These are phyloP conservation scores for Aureobasidium lini DNA, from an alignment of 2,329 filamentous ascomycete genomes.

Conservation along the genomic window DNA sequence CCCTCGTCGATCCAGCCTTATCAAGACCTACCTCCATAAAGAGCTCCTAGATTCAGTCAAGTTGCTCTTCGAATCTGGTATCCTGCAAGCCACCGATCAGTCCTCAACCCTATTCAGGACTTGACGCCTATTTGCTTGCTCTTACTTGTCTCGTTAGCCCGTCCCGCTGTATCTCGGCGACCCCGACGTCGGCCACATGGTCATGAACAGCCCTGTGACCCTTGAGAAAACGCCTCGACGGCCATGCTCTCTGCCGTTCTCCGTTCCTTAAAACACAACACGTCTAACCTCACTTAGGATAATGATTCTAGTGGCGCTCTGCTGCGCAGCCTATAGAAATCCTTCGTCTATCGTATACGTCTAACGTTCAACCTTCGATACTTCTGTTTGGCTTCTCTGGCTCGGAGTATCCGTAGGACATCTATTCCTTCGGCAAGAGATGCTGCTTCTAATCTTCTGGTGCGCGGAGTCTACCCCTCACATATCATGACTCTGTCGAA, in stretches of 20 bases:
- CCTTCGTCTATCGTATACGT: background rate
- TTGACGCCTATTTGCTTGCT: background rate
- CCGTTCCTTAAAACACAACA: background rate
- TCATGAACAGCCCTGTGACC: background rate
- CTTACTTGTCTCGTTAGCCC: background rate
- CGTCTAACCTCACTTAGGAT: background rate
- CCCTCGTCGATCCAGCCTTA: conserved; percentile 8
- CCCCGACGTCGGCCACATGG: background rate
- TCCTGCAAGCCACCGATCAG: background rate
- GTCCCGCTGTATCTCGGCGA: conserved; percentile 1
- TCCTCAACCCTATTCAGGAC: background rate
- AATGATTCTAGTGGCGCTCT: background rate
- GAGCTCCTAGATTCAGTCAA: background rate
- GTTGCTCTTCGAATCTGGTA: background rate
- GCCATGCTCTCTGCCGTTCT: background rate
- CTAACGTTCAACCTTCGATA: background rate
- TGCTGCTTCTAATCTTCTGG: background rate
- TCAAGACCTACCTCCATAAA: background rate
- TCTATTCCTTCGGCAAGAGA: background rate
- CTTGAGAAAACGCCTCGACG: background rate
- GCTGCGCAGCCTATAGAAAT: background rate
- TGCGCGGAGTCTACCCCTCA: background rate
- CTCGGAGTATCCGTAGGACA: background rate
- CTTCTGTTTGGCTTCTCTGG: background rate
- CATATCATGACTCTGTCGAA: background rate